These are phyloP conservation scores for Kwoniella europaea DNA, from an alignment of 768 basidiomycete genomes.

Conservation along the genomic window DNA sequence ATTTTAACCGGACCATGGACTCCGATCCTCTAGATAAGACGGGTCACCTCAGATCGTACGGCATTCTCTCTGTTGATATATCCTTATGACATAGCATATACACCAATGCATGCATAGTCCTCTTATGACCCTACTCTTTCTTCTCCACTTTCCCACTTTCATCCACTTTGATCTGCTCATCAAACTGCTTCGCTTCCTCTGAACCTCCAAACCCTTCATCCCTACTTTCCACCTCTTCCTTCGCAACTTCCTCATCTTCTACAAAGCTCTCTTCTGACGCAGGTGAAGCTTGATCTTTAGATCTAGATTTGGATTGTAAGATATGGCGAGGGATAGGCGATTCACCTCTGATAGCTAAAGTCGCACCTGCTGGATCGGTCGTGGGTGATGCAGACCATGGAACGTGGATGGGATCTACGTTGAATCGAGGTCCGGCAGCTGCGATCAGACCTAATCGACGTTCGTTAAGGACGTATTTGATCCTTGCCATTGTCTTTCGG, in stretches of 20 bases:
- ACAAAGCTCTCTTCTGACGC: conserved; percentile 28
- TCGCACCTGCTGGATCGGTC: conserved; percentile 24
- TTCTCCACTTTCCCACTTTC: conserved; percentile 33
- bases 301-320: not conserved
- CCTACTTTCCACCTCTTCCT: conserved; percentile 42
- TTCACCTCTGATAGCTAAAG: conserved; percentile 23
- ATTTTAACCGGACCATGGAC: too few species aligned
- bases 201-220: conserved; percentile 49
- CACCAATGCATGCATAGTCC: not conserved
- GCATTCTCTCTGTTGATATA: not conserved
- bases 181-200: conserved; percentile 47
- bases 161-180: conserved; percentile 32
- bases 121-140: conserved; percentile 17
- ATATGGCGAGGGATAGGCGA: conserved; percentile 10
- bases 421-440: conserved; percentile 59
- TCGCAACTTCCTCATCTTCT: conserved; percentile 32
- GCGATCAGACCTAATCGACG: conserved; percentile 81
- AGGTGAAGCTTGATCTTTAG: not conserved
- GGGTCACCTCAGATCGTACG: too few species aligned
- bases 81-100: not conserved
- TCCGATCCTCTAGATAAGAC: too few species aligned
- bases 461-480: conserved; percentile 90
- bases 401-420: conserved; percentile 11
- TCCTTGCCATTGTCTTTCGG: conserved; percentile 94
- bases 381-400: conserved; percentile 22